Percentiles rank a stretch among this genome's conserved stretches.
Conservation (phyloP, 2,329 filamentous ascomycete species). For the Trichoderma cornu-damae region DNA sequence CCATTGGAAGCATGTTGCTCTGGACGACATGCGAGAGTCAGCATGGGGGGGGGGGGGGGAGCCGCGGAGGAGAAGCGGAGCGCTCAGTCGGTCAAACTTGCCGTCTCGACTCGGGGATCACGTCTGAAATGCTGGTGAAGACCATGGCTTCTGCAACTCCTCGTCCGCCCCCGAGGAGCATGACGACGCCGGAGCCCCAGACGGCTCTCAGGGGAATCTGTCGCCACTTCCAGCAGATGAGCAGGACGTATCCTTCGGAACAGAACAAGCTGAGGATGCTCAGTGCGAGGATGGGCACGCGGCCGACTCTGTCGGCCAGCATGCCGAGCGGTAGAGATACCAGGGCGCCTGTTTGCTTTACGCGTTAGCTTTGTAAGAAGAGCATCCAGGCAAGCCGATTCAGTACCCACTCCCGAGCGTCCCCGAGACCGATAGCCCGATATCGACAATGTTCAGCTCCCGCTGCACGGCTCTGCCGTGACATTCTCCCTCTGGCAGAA, state of each 20-base stretch:
- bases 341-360: slow-evolving; percentile 20
- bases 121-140: slow-evolving; percentile 27
- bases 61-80: no score
- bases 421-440: slow-evolving; percentile 23
- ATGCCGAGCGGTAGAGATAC: slow-evolving; percentile 24
- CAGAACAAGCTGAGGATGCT: slow-evolving; percentile 26
- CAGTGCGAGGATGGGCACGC: slow-evolving; percentile 25
- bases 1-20: slow-evolving; percentile 27
- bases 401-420: slow-evolving; percentile 21
- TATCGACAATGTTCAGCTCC: slow-evolving; percentile 23
- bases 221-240: slow-evolving; percentile 23
- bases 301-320: slow-evolving; percentile 25
- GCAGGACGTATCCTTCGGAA: slow-evolving; percentile 23
- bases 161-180: slow-evolving; percentile 27
- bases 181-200: slow-evolving; percentile 23
- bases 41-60: no score
- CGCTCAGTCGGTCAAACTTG: no score
- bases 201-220: slow-evolving; percentile 24
- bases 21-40: neutral
- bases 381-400: neutral
- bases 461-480: slow-evolving; percentile 23
- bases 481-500: slow-evolving; percentile 23
- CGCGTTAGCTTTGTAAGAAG: neutral
- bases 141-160: slow-evolving; percentile 28
- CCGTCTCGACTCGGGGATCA: slow-evolving; percentile 20